A percentile compares a stretch with the other conserved stretches of the same genome.
phyloP scores from a whole-genome alignment of 768 basidiomycete genomes.

The Mycena epipterygia region DNA sequence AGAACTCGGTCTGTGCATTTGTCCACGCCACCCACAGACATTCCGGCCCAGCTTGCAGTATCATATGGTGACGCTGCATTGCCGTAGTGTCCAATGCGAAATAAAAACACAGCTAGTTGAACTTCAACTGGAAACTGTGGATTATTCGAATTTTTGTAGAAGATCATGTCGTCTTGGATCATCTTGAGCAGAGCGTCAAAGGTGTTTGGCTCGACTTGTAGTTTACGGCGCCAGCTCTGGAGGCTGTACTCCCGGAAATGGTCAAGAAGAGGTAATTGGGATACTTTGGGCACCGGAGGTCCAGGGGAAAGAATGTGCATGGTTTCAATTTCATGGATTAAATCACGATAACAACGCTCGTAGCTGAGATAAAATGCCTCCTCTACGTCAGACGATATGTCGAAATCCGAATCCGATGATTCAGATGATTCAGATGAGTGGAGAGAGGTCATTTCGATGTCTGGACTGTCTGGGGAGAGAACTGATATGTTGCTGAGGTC shows the following conservation, averaged over 20 bases:
- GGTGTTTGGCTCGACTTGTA: background rate
- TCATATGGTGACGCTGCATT: slow-evolving; percentile 38
- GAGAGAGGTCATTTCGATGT: background rate
- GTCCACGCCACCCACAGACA: slow-evolving; percentile 32
- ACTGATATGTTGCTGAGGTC: background rate
- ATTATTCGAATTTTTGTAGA: slow-evolving; percentile 40
- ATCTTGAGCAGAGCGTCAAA: slow-evolving; percentile 18
- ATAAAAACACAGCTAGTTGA: slow-evolving; percentile 43
- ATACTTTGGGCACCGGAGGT: background rate
- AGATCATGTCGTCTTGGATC: slow-evolving; percentile 36
- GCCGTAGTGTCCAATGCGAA: slow-evolving; percentile 38
- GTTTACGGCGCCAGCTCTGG: background rate
- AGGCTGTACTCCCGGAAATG: background rate
- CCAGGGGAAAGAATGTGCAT: background rate
- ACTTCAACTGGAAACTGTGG: slow-evolving; percentile 36
- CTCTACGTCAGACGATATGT: background rate
- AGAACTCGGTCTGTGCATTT: slow-evolving; percentile 35
- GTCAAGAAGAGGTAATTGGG: slow-evolving; percentile 1
- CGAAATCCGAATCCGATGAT: background rate
- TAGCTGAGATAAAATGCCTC: background rate
- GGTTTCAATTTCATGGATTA: background rate
- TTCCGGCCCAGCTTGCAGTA: slow-evolving; percentile 10
- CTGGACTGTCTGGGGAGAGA: background rate
- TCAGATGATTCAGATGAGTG: background rate
- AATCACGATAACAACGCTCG: background rate